Evolutionary conservation across 345 rosid species (phyloP).

Genomic region (Adansonia digitata): DNA sequence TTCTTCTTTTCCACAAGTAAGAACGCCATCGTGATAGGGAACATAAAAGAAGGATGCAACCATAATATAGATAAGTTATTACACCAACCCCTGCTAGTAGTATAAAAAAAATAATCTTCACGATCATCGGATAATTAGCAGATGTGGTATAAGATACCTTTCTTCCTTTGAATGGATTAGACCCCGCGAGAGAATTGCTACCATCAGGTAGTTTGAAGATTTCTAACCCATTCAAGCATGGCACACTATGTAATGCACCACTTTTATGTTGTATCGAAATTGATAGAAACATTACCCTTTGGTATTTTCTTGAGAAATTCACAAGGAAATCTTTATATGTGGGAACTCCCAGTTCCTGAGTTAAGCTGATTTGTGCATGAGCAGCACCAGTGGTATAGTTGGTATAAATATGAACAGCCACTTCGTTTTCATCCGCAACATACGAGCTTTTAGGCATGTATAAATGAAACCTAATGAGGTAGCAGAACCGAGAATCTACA

Average conservation of each 20-base stretch:
- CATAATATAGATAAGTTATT: slow-evolving; percentile 60
- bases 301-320: slow-evolving; percentile 14
- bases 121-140: slow-evolving; percentile 44
- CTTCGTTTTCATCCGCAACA: slow-evolving; percentile 25
- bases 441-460: slow-evolving; percentile 24
- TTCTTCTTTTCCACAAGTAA: slow-evolving; percentile 35
- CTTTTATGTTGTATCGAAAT: slow-evolving; percentile 15
- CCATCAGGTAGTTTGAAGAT: slow-evolving; percentile 41
- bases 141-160: slow-evolving; percentile 3
- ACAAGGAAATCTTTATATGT: slow-evolving; percentile 36
- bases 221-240: slow-evolving; percentile 47
- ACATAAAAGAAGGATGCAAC: slow-evolving; percentile 40
- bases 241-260: slow-evolving; percentile 36
- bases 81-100: slow-evolving; percentile 30
- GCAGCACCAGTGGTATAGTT: slow-evolving; percentile 35
- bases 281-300: slow-evolving; percentile 35
- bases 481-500: slow-evolving; percentile 45
- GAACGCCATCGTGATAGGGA: slow-evolving; percentile 1
- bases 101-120: slow-evolving; percentile 40
- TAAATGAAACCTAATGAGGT: slow-evolving; percentile 48
- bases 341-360: slow-evolving; percentile 34
- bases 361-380: slow-evolving; percentile 33
- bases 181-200: slow-evolving; percentile 38
- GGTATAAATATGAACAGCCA: slow-evolving; percentile 34
- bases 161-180: slow-evolving; percentile 30